Conservation (phyloP, 2,329 filamentous ascomycete genomes). For the Juglanconis sp. region DNA sequence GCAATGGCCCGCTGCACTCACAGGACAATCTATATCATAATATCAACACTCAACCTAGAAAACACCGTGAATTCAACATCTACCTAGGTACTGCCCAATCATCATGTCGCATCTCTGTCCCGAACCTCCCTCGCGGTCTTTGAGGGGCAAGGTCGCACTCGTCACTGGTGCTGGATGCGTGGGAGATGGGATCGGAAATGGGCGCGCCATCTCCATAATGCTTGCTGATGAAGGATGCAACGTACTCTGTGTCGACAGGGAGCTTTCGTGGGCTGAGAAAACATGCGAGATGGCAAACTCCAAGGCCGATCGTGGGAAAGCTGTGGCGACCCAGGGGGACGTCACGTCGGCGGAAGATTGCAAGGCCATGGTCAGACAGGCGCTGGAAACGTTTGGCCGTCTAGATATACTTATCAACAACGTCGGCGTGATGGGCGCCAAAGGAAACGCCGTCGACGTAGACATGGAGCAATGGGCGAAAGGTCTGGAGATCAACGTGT, state of each 20-base stretch:
- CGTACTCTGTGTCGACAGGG: slow-evolving; percentile 57
- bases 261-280: slow-evolving; percentile 44
- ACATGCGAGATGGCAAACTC: slow-evolving; percentile 52
- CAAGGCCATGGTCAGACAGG: slow-evolving; percentile 35
- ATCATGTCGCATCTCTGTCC: not conserved
- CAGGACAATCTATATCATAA: no score
- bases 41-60: no score
- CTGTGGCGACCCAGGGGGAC: slow-evolving; percentile 23
- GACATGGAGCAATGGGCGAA: slow-evolving; percentile 57
- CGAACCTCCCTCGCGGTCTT: not conserved
- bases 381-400: slow-evolving; percentile 48
- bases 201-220: slow-evolving; percentile 37
- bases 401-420: slow-evolving; percentile 64
- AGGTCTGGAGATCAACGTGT: slow-evolving; percentile 59
- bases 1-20: no score
- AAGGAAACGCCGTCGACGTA: slow-evolving; percentile 58
- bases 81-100: not conserved
- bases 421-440: slow-evolving; percentile 58
- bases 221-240: slow-evolving; percentile 56
- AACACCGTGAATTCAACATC: no score
- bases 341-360: slow-evolving; percentile 53
- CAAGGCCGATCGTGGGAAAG: slow-evolving; percentile 34
- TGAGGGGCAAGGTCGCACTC: not conserved
- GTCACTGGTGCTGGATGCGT: slow-evolving; percentile 3
- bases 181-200: slow-evolving; percentile 1